phyloP scores from a whole-genome alignment of 2,329 filamentous ascomycete genomes.

The Penicillium sp. region DNA sequence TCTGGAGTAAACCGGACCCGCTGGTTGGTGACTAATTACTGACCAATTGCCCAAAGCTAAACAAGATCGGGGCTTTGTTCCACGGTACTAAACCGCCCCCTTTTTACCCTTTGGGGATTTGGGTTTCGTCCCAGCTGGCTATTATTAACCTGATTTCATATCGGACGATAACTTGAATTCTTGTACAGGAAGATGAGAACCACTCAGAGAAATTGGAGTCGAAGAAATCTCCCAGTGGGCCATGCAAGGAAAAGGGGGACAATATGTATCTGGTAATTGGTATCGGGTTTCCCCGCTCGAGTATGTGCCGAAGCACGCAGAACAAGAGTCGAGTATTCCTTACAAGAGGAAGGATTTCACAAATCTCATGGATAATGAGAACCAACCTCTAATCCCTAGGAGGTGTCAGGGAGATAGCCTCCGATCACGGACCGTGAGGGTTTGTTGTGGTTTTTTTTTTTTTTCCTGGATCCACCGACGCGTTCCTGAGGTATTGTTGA shows the following conservation, averaged over 20 bases:
- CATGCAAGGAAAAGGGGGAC: constrained; percentile 6
- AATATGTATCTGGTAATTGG: neutral
- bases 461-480: constrained; percentile 25
- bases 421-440: constrained; percentile 20
- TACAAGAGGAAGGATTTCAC: neutral
- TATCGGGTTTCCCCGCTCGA: neutral
- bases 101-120: constrained; percentile 11
- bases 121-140: constrained; percentile 2
- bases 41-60: neutral
- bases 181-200: neutral
- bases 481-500: constrained; percentile 27
- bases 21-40: neutral
- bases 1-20: neutral
- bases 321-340: neutral
- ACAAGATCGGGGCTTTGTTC: neutral
- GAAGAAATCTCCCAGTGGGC: neutral
- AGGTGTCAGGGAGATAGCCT: constrained; percentile 21
- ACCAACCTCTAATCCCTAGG: neutral
- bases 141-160: constrained; percentile 8
- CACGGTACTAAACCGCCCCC: constrained; percentile 3
- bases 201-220: neutral
- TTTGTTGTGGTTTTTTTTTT: neutral
- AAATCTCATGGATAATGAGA: neutral
- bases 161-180: constrained; percentile 5
- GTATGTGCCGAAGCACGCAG: neutral